Base-by-base conservation (phyloP, 352 stramenopile genomes). In the Pythium inflatum region DNA sequence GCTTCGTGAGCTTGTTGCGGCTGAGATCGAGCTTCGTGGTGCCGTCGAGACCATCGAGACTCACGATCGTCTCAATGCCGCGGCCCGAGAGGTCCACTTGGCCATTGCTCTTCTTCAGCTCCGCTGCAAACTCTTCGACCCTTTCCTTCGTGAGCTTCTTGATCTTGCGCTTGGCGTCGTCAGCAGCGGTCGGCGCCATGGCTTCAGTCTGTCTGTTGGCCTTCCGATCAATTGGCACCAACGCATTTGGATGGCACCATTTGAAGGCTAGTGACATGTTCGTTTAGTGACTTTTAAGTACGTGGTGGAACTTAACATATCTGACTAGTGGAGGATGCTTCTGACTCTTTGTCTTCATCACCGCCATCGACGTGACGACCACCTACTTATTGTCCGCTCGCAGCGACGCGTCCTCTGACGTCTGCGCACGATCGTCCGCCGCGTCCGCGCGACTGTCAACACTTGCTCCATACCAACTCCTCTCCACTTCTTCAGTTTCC, bases 131-230 rank as follows among this genome's bases (percentile, higher is more conserved):
- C 65, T 92, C 65, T 50, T 72, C 45, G 51, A 96, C 71, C 73
- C 93, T 96, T 62, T 93, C 85, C 50, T 79, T 76, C 45, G 88
- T 96, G 48, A 96, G 78, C 83, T 96, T 96, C 76, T 96, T 96
- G 74, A 96, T 96, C 70, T 85, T 83, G 71, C 67, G 75, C 76
- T 92, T 93, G 36, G 22, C 63, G 24, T 69, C 63, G 56, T 76
- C 69, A 8, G 45, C 60, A 16, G 60, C 25, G 54, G 31, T 65
- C 18, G 67, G 24, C 40, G 55, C 67, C 67, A 70, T 74, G 14
- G 53, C 45, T 43, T n/a, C n/a, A n/a, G n/a, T n/a, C n/a, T n/a
- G n/a, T n/a, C n/a, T n/a, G n/a, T n/a, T n/a, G n/a, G n/a, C n/a
- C n/a, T n/a, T n/a, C n/a, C 43, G 56, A 24, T 43, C 66, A 59